A percentile compares a stretch with the other conserved stretches of the same genome.
Evolutionary conservation across 192 early-diverging fungal species (phyloP).

Genomic region (Irineochytrium annulatum): DNA sequence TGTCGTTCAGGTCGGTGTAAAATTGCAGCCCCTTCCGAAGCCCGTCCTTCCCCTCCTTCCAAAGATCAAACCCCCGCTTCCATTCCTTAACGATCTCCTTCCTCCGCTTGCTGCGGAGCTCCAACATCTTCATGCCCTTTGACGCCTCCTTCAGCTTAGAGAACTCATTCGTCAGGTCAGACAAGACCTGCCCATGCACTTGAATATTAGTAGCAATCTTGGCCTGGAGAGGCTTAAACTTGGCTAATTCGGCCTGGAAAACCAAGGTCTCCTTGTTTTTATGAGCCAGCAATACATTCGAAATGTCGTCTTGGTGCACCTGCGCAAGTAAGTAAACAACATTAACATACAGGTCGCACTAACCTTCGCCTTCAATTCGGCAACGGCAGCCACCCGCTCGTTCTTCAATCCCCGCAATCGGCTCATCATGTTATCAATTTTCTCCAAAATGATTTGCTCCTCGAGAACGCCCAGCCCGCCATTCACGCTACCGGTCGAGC

Average conservation of each 20-base stretch:
- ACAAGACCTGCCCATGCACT: constrained; percentile 69
- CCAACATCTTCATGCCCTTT: constrained; percentile 31
- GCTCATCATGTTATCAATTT: constrained; percentile 60
- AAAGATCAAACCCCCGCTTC: constrained; percentile 57
- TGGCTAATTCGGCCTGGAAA: constrained; percentile 87
- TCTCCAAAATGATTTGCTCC: constrained; percentile 56
- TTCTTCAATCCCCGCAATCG: constrained; percentile 66
- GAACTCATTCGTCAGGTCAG: constrained; percentile 72
- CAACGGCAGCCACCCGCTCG: constrained; percentile 62
- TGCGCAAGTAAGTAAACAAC: constrained; percentile 3
- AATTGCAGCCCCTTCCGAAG: constrained; percentile 71
- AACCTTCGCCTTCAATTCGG: constrained; percentile 75
- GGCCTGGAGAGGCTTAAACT: constrained; percentile 77
- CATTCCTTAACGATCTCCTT: constrained; percentile 64
- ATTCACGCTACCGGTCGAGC: constrained; percentile 16
- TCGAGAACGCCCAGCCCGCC: constrained; percentile 42
- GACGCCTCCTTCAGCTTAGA: constrained; percentile 47
- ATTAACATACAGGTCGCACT: not conserved
- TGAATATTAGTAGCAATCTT: constrained; percentile 70
- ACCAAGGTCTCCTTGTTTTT: constrained; percentile 81
- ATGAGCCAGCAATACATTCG: constrained; percentile 70
- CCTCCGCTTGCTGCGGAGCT: constrained; percentile 68
- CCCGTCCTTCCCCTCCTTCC: constrained; percentile 62
- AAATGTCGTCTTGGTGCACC: constrained; percentile 86
- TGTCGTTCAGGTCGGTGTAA: constrained; percentile 57